Evolutionary conservation across 768 basidiomycete genomes (phyloP).

Genomic region (Mycena rosella): DNA sequence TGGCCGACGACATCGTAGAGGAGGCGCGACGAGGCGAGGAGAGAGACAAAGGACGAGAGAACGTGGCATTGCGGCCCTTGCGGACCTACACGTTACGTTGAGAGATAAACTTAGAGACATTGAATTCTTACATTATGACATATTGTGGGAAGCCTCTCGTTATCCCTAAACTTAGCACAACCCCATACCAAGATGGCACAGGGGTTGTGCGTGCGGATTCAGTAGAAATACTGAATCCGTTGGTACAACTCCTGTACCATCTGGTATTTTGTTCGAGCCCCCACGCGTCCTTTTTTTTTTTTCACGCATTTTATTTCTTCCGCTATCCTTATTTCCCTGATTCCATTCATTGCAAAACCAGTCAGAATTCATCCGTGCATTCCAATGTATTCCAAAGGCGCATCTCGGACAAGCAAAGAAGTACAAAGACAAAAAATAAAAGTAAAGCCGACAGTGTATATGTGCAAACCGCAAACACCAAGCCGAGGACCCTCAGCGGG

Average conservation of each 20-base stretch:
- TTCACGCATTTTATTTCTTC: background rate
- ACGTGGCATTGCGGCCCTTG: no score
- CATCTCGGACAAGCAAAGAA: background rate
- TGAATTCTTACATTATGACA: background rate
- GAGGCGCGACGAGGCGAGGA: background rate
- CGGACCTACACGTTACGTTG: background rate
- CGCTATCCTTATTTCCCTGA: background rate
- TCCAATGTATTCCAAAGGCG: background rate
- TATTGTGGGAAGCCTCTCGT: background rate
- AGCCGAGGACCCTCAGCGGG: background rate
- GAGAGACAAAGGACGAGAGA: background rate
- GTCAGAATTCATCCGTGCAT: background rate
- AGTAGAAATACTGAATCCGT: background rate
- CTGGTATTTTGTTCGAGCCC: slow-evolving; percentile 4
- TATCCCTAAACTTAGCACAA: background rate
- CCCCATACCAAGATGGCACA: background rate
- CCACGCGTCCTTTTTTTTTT: background rate
- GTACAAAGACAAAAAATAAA: background rate
- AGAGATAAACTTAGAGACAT: background rate
- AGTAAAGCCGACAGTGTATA: background rate
- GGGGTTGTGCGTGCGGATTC: background rate
- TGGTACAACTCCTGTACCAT: background rate
- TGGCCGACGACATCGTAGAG: background rate
- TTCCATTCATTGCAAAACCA: background rate
- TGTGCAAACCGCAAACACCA: background rate